Percentiles rank a stretch among this genome's conserved stretches.
These are phyloP conservation scores for Shiraia bambusicola DNA, from an alignment of 2,329 filamentous ascomycete genomes.

Conservation along the genomic window DNA sequence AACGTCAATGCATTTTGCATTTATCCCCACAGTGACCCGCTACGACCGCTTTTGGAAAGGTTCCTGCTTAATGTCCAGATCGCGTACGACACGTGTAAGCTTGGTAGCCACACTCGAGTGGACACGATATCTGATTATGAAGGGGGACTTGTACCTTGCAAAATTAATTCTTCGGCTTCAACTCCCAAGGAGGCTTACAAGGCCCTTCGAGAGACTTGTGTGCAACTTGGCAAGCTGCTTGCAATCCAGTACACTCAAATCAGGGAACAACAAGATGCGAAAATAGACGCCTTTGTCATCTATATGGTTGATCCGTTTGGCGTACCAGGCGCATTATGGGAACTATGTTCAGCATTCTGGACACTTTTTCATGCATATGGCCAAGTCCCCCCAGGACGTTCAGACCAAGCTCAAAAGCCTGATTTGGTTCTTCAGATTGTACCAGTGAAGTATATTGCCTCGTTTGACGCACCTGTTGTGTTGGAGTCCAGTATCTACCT, in stretches of 20 bases:
- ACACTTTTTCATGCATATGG: conserved; percentile 66
- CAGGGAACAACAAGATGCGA: conserved; percentile 49
- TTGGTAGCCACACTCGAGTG: conserved; percentile 63
- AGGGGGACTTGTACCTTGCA: conserved; percentile 37
- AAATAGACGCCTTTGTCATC: conserved; percentile 63
- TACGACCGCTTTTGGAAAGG: conserved; percentile 60
- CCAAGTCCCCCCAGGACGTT: conserved; percentile 51
- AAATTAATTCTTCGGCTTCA: conserved; percentile 13
- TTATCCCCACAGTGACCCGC: conserved; percentile 65
- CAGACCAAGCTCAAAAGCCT: conserved; percentile 33
- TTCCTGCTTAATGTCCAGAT: conserved; percentile 70
- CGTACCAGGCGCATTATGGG: conserved; percentile 59
- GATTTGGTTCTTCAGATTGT: conserved; percentile 79
- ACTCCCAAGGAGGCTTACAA: conserved; percentile 29
- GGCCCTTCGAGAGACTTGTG: conserved; percentile 37
- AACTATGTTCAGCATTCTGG: conserved; percentile 74
- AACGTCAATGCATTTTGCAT: conserved; percentile 71
- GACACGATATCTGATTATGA: conserved; percentile 42
- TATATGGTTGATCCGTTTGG: conserved; percentile 74
- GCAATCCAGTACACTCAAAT: conserved; percentile 38
- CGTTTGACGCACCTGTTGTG: conserved; percentile 63
- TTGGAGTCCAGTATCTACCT: conserved; percentile 61
- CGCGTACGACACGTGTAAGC: conserved; percentile 71
- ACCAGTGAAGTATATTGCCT: conserved; percentile 67
- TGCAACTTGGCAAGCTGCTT: conserved; percentile 46